A percentile compares a stretch with the other conserved stretches of the same genome.
Evolutionary conservation across 139 green algal genomes (phyloP).

Genomic region (Chlamydomonas applanata): DNA sequence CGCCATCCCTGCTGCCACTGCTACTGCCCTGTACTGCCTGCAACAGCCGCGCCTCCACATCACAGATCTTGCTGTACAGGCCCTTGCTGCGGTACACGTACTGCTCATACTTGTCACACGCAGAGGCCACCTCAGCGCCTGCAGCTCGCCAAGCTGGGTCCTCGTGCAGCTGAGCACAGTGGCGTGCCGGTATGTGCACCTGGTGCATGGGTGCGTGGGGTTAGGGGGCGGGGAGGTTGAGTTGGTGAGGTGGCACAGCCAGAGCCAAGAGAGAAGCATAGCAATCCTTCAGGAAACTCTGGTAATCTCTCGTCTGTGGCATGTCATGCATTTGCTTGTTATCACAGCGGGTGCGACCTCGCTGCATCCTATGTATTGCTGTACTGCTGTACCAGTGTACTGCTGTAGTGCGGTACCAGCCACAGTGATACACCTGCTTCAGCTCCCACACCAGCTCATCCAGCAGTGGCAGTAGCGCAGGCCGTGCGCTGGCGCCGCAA

Average conservation of each 20-base stretch:
- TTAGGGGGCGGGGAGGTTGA: too few relatives aligned
- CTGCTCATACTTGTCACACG: constrained; percentile 19
- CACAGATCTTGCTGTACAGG: not conserved
- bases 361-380: not conserved
- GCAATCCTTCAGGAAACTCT: too few relatives aligned
- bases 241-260: too few relatives aligned
- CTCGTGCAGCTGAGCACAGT: not conserved
- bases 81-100: constrained; percentile 15
- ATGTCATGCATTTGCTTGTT: too few relatives aligned
- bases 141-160: constrained; percentile 5
- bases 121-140: not conserved
- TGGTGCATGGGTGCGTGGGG: not conserved
- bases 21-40: not conserved
- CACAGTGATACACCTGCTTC: constrained; percentile 9
- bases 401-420: too few relatives aligned
- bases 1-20: too few relatives aligned
- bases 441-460: constrained; percentile 17
- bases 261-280: too few relatives aligned
- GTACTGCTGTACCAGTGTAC: not conserved
- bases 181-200: not conserved
- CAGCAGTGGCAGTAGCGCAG: constrained; percentile 5
- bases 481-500: not conserved
- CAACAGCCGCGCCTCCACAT: not conserved
- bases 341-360: not conserved
- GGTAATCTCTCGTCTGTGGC: too few relatives aligned